These are phyloP conservation scores for Tolypocladium cylindrosporum DNA, from an alignment of 2,329 filamentous ascomycete genomes.

Conservation along the genomic window DNA sequence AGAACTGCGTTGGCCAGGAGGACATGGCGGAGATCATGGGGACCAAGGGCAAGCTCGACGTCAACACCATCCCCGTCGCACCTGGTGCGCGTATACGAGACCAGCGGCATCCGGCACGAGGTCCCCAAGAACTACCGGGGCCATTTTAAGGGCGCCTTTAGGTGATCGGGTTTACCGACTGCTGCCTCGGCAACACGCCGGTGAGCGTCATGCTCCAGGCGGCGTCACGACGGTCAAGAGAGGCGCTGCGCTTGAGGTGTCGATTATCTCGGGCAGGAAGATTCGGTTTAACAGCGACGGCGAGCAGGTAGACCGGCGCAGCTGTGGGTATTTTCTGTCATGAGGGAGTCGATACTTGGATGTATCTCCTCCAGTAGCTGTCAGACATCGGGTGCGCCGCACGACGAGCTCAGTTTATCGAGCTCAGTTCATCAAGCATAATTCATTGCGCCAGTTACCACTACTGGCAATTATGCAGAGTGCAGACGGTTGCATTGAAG, in stretches of 20 bases:
- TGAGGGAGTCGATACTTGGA: no score
- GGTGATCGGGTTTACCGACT: constrained; percentile 51
- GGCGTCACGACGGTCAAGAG: constrained; percentile 52
- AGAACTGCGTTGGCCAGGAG: constrained; percentile 31
- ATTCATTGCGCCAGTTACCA: no score
- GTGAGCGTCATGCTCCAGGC: constrained; percentile 46
- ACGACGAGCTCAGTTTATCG: no score
- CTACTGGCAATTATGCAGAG: no score
- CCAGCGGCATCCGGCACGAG: constrained; percentile 38
- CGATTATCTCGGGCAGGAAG: constrained; percentile 42
- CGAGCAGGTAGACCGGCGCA: constrained; percentile 4
- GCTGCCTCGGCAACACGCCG: constrained; percentile 43
- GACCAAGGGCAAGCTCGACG: constrained; percentile 50
- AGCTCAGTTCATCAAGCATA: no score
- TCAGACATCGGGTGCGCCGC: no score
- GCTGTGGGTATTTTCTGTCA: background rate
- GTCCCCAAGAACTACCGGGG: constrained; percentile 54
- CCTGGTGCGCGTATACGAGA: constrained; percentile 44
- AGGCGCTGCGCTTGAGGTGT: constrained; percentile 48
- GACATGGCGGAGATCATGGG: constrained; percentile 60
- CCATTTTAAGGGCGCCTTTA: constrained; percentile 54
- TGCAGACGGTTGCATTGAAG: no score
- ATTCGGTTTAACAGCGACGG: constrained; percentile 42
- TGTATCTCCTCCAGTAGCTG: no score
- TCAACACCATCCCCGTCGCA: constrained; percentile 48